phyloP scores from a whole-genome alignment of 192 early-diverging fungal species.

The Phlyctochytrium planicorne region DNA sequence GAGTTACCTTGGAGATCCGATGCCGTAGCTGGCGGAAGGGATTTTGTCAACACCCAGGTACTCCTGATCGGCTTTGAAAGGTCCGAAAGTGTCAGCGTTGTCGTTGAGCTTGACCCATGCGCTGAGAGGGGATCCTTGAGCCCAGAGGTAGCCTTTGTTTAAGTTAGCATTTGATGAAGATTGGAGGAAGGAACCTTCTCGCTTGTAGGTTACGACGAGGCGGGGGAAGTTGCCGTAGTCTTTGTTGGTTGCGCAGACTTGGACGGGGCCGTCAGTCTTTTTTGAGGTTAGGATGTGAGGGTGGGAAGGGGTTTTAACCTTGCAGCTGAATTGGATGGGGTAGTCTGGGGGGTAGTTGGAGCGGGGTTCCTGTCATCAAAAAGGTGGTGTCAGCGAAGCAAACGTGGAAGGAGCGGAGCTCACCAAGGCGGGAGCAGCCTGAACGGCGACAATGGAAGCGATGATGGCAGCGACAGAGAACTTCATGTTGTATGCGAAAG shows the following conservation, averaged over 20 bases:
- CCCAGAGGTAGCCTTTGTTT: conserved; percentile 4
- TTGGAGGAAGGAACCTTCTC: too few relatives aligned
- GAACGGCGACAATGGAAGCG: background rate
- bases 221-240: background rate
- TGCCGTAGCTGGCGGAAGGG: conserved; percentile 1
- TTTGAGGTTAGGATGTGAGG: too few relatives aligned
- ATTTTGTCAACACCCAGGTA: background rate
- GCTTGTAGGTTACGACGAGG: background rate
- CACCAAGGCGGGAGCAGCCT: background rate
- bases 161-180: too few relatives aligned
- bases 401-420: background rate
- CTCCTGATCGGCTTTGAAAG: background rate
- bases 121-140: conserved; percentile 9
- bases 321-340: background rate
- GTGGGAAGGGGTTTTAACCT: too few relatives aligned
- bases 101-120: conserved; percentile 4
- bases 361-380: too few relatives aligned
- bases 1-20: background rate
- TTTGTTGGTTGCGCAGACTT: background rate
- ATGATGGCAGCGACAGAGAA: background rate
- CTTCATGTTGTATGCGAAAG: background rate
- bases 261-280: background rate
- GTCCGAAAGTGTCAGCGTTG: conserved; percentile 1
- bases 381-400: too few relatives aligned
- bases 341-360: background rate